phyloP scores from a whole-genome alignment of 352 stramenopile genomes.

The Globisporangium parvum region DNA sequence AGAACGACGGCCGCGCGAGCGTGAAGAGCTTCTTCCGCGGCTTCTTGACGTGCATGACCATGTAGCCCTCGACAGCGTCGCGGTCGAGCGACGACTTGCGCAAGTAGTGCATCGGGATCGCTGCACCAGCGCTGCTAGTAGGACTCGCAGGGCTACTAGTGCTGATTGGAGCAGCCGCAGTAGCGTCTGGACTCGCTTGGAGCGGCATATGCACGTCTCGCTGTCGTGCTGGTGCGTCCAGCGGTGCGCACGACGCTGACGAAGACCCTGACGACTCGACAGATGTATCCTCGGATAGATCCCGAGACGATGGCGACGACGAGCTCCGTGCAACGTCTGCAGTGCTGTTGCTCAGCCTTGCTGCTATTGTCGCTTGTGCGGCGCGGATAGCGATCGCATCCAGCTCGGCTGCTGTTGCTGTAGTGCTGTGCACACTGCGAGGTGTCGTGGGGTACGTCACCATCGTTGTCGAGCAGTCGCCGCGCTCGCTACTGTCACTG shows the following conservation, averaged over 20 bases:
- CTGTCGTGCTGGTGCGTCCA: neutral
- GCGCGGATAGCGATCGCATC: neutral
- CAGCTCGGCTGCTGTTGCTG: neutral
- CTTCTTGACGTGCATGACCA: constrained; percentile 67
- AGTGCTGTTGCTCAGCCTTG: neutral
- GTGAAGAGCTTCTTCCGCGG: constrained; percentile 44
- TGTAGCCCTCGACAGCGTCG: constrained; percentile 42
- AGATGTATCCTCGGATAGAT: neutral
- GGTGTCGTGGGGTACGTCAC: neutral
- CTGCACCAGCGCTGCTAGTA: neutral
- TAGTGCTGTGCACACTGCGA: neutral
- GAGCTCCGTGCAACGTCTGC: too few relatives aligned
- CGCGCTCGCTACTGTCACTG: too few relatives aligned
- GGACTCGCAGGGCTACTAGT: neutral
- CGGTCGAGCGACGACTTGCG: constrained; percentile 28
- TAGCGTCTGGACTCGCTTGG: neutral
- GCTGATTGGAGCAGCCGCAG: neutral
- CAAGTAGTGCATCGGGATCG: neutral
- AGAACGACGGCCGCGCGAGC: constrained; percentile 33
- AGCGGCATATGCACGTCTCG: neutral
- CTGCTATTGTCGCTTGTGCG: neutral
- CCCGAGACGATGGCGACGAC: neutral
- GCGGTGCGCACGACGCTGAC: neutral
- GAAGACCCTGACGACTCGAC: neutral
- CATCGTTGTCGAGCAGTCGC: neutral